Evolutionary conservation across 2,329 filamentous ascomycete genomes (phyloP).

Genomic region (Endoconidiophora polonica): DNA sequence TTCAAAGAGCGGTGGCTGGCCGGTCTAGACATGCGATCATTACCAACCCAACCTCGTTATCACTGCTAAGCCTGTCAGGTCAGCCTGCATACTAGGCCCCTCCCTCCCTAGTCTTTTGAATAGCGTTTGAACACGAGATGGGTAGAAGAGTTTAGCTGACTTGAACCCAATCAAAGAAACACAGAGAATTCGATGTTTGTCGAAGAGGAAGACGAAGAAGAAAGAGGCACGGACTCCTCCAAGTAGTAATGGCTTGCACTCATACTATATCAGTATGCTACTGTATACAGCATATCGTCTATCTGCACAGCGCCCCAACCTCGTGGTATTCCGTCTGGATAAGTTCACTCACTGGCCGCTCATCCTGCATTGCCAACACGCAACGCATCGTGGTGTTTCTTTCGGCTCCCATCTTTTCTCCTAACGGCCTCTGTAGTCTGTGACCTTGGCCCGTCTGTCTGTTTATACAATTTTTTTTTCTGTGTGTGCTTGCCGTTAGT

Average conservation of each 20-base stretch:
- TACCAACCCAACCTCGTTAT: too few species aligned
- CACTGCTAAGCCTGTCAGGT: too few species aligned
- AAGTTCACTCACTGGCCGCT: neutral
- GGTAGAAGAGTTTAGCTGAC: too few species aligned
- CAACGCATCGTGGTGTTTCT: neutral
- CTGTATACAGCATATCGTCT: neutral
- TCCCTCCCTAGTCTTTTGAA: too few species aligned
- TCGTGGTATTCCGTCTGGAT: neutral
- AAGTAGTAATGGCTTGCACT: neutral
- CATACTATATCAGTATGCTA: neutral
- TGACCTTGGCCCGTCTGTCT: neutral
- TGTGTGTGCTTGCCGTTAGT: neutral
- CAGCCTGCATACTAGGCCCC: too few species aligned
- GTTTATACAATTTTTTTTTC: neutral
- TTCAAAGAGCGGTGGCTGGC: neutral
- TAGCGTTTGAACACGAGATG: too few species aligned
- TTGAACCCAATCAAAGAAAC: neutral
- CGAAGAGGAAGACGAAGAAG: neutral
- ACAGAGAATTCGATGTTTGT: neutral
- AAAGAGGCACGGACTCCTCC: neutral
- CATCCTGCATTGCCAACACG: neutral
- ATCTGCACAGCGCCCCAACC: neutral
- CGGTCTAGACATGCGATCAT: neutral
- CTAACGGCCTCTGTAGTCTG: too few species aligned
- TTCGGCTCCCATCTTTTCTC: too few species aligned